Evolutionary conservation across 129 eudicot genomes (phyloP).

Genomic region (Smallanthus sonchifolius): DNA sequence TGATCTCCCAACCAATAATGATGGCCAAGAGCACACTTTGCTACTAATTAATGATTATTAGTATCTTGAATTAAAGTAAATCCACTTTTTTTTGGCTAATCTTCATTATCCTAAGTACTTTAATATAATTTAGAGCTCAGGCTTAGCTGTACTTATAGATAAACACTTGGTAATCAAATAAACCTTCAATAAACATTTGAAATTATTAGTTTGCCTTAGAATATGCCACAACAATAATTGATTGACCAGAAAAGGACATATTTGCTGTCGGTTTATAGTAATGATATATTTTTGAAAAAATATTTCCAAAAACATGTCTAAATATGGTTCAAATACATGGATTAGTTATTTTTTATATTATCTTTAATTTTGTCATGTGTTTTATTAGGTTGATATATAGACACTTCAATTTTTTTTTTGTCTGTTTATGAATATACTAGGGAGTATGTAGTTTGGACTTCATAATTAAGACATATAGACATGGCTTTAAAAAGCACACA

Average conservation of each 20-base stretch:
- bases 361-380: background rate
- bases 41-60: constrained; percentile 18
- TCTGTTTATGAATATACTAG: no score
- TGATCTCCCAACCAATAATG: background rate
- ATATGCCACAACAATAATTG: constrained; percentile 30
- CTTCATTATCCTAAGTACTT: constrained; percentile 30
- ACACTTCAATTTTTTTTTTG: no score
- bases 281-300: background rate
- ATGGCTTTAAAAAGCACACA: no score
- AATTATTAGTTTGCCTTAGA: constrained; percentile 10
- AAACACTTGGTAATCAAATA: constrained; percentile 28
- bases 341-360: background rate
- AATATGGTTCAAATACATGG: background rate
- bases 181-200: constrained; percentile 19
- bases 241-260: background rate
- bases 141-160: constrained; percentile 35
- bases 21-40: constrained; percentile 18
- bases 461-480: no score
- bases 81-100: constrained; percentile 23
- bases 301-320: background rate
- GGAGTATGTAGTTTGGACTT: no score
- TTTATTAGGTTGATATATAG: no score
- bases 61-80: constrained; percentile 29
- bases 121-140: constrained; percentile 24
- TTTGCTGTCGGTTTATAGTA: background rate